Percentiles rank a stretch among this genome's conserved stretches.
These are phyloP conservation scores for Suillus occidentalis DNA, from an alignment of 768 basidiomycete species.

Conservation along the genomic window DNA sequence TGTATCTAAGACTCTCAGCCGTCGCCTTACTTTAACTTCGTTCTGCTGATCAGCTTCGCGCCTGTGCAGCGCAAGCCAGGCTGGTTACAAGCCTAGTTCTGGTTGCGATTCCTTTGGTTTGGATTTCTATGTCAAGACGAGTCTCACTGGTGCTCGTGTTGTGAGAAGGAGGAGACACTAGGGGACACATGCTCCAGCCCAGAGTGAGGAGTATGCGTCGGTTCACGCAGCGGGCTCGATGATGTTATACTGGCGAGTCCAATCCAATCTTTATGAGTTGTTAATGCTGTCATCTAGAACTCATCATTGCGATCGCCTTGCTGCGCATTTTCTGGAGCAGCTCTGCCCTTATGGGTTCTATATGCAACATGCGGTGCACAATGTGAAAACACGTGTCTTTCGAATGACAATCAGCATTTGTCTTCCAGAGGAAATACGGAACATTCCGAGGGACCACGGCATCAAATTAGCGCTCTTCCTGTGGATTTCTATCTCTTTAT, in stretches of 20 bases:
- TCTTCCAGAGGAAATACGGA: not conserved
- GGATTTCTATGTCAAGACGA: not conserved
- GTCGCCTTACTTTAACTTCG: too few relatives aligned
- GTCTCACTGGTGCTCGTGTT: not conserved
- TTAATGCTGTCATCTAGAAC: not conserved
- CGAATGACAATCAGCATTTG: not conserved
- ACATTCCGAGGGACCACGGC: not conserved
- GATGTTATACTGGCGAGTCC: not conserved
- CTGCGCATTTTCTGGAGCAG: not conserved
- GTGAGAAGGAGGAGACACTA: not conserved
- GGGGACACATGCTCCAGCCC: too few relatives aligned
- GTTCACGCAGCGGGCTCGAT: not conserved
- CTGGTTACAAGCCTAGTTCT: not conserved
- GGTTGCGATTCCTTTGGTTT: not conserved
- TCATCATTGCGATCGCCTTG: not conserved
- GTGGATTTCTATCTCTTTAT: not conserved
- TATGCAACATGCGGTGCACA: not conserved
- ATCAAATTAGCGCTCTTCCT: not conserved
- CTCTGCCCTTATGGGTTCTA: not conserved
- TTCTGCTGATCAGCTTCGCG: not conserved
- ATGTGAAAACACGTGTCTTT: not conserved
- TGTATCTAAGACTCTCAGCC: too few relatives aligned
- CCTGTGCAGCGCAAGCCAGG: too few relatives aligned
- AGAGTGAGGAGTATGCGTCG: not conserved
- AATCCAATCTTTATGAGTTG: not conserved